Percentiles rank a stretch among this genome's conserved stretches.
These are phyloP conservation scores for Pestalotiopsis sp. DNA, from an alignment of 2,329 filamentous ascomycete species.

Conservation along the genomic window DNA sequence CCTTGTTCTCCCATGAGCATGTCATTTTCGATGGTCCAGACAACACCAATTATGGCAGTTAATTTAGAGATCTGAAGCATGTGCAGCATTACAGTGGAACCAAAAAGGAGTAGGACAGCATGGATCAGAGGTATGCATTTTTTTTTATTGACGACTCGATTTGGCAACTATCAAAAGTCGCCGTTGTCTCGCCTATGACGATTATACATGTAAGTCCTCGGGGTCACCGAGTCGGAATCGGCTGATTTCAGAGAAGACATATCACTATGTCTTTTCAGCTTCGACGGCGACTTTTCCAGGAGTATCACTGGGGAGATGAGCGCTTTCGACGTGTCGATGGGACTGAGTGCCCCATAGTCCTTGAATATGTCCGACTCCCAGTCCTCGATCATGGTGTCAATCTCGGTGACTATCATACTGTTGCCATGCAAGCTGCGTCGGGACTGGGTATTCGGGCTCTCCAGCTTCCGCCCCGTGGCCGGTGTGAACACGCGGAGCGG, in stretches of 20 bases:
- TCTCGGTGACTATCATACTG: not conserved
- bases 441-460: not conserved
- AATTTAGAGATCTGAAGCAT: not conserved
- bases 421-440: not conserved
- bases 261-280: not conserved
- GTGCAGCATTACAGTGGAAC: not conserved
- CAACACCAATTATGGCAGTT: not conserved
- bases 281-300: not conserved
- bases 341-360: not conserved
- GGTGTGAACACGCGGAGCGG: not conserved
- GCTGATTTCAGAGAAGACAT: not conserved
- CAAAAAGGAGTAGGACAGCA: not conserved
- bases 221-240: not conserved
- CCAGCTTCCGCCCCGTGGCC: not conserved
- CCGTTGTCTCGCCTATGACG: not conserved
- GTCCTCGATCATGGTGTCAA: not conserved
- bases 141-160: not conserved
- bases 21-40: not conserved
- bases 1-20: not conserved
- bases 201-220: conserved; percentile 5
- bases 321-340: not conserved
- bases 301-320: not conserved
- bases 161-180: not conserved
- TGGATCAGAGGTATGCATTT: not conserved
- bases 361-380: conserved; percentile 7